Evolutionary conservation across 495 filamentous ascomycete genomes (phyloP).

Genomic region (Evansstolkia leycettana): DNA sequence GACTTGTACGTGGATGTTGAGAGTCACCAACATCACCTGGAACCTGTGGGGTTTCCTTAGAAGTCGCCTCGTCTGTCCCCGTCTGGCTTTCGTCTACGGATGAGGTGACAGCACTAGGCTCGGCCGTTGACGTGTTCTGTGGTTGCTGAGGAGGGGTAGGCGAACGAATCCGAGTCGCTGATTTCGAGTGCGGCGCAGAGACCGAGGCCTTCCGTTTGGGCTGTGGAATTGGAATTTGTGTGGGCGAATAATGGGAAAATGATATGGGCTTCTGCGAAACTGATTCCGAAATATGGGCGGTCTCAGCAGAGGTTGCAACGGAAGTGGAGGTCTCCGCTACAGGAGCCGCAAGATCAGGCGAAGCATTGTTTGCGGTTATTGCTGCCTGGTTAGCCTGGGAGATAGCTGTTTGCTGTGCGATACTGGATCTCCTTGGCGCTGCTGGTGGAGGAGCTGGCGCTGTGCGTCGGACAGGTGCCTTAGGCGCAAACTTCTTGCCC

Average conservation of each 20-base stretch:
- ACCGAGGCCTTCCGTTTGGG: conserved; percentile 18
- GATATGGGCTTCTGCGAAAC: conserved; percentile 4
- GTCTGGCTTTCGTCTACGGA: neutral
- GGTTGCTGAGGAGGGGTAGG: conserved; percentile 7
- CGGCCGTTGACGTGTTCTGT: conserved; percentile 1
- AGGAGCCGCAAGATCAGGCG: conserved; percentile 8
- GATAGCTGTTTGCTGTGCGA: conserved; percentile 23
- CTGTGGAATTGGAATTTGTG: conserved; percentile 17
- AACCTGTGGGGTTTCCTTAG: neutral
- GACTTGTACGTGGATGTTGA: neutral
- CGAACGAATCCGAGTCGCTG: conserved; percentile 7
- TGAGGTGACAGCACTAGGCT: neutral
- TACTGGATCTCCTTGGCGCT: conserved; percentile 26
- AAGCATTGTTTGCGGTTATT: conserved; percentile 9
- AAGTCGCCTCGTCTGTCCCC: neutral
- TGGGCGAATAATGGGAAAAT: conserved; percentile 4
- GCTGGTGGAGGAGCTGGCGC: conserved; percentile 18
- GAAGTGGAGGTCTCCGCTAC: conserved; percentile 12
- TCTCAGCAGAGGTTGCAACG: conserved; percentile 3
- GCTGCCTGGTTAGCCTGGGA: conserved; percentile 19
- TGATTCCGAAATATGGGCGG: conserved; percentile 5
- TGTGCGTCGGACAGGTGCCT: conserved; percentile 35
- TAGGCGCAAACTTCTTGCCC: conserved; percentile 43
- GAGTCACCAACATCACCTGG: neutral
- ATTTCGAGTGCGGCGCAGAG: conserved; percentile 2